A percentile compares a stretch with the other conserved stretches of the same genome.
Conservation (phyloP, 805 yeast species). For the Scheffersomyces amazonensis region DNA sequence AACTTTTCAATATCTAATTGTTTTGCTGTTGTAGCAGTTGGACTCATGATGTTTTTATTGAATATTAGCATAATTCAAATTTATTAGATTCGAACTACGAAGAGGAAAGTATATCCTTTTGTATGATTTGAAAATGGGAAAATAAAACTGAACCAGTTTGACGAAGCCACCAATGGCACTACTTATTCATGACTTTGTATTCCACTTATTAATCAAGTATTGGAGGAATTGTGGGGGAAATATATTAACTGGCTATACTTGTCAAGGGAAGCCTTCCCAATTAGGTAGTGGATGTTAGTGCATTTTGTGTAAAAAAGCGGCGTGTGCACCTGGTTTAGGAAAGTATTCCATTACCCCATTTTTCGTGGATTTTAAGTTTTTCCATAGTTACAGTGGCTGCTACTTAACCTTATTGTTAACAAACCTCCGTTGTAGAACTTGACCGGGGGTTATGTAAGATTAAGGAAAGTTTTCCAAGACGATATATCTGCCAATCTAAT, state of each 20-base stretch:
- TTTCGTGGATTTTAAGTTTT: too few relatives aligned
- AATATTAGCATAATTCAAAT: neutral
- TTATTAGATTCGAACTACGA: neutral
- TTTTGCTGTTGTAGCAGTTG: neutral
- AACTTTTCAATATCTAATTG: conserved; percentile 26
- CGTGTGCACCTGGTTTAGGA: too few relatives aligned
- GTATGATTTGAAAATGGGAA: neutral
- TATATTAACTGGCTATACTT: neutral
- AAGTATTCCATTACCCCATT: too few relatives aligned
- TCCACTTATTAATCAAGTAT: neutral
- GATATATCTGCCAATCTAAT: too few relatives aligned
- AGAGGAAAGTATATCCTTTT: neutral
- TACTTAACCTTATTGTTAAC: too few relatives aligned
- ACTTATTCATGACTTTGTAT: neutral
- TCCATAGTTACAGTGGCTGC: too few relatives aligned
- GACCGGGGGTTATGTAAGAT: too few relatives aligned
- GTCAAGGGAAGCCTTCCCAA: too few relatives aligned
- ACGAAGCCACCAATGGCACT: neutral
- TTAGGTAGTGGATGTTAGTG: too few relatives aligned
- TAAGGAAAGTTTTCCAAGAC: too few relatives aligned
- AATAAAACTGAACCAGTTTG: neutral
- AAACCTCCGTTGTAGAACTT: too few relatives aligned
- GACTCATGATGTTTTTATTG: neutral
- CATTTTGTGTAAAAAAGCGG: too few relatives aligned
- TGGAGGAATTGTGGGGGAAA: neutral